Conservation (phyloP, 345 rosid genomes). For the Eucalyptus decipiens region DNA sequence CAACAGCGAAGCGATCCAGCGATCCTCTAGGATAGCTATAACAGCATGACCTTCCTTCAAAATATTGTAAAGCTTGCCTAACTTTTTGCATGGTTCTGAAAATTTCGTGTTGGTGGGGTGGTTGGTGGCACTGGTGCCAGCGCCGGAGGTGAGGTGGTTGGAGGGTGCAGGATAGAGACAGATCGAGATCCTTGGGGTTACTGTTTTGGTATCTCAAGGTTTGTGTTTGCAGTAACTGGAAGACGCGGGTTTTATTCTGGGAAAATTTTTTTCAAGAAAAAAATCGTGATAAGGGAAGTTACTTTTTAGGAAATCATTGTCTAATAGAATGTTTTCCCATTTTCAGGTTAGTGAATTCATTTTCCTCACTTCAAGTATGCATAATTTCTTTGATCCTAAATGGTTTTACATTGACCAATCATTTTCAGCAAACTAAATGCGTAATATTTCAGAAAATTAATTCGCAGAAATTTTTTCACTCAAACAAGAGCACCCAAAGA, state of each 20-base stretch:
- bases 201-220: not conserved
- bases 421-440: no score
- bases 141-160: not conserved
- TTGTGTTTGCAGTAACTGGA: not conserved
- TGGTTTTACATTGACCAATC: not conserved
- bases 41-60: not conserved
- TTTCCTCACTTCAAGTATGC: not conserved
- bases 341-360: not conserved
- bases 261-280: fast-evolving
- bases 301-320: not conserved
- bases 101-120: not conserved
- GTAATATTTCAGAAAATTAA: no score
- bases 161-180: not conserved
- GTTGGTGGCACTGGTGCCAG: not conserved
- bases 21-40: not conserved
- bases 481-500: not conserved
- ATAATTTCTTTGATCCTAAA: not conserved
- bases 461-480: fast-evolving
- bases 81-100: not conserved
- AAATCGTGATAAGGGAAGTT: not conserved
- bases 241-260: not conserved
- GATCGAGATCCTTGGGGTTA: not conserved
- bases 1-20: not conserved
- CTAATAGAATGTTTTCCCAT: no score
- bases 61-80: not conserved